Evolutionary conservation across 768 basidiomycete species (phyloP).

Genomic region (Imleria badia): DNA sequence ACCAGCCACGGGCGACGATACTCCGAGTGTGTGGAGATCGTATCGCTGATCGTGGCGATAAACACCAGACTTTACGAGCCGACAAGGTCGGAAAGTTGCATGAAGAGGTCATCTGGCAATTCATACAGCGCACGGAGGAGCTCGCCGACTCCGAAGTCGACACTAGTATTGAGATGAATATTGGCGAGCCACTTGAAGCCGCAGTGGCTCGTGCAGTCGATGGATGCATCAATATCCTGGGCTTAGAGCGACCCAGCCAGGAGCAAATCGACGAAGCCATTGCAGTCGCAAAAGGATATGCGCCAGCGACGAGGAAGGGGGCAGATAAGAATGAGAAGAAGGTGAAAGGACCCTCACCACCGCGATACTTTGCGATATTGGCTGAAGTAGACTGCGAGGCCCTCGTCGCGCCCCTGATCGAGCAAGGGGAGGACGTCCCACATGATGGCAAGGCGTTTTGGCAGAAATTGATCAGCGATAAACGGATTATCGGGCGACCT

Average conservation of each 20-base stretch:
- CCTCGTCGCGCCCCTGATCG: constrained; percentile 46
- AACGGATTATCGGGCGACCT: constrained; percentile 58
- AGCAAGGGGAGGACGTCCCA: constrained; percentile 31
- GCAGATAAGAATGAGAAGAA: constrained; percentile 23
- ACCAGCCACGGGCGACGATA: constrained; percentile 54
- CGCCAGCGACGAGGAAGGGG: constrained; percentile 24
- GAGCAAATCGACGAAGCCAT: constrained; percentile 53
- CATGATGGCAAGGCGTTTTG: constrained; percentile 44
- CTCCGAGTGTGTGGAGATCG: constrained; percentile 80
- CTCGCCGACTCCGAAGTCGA: constrained; percentile 67
- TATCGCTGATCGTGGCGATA: constrained; percentile 70
- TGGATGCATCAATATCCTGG: constrained; percentile 54
- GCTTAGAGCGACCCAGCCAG: constrained; percentile 49
- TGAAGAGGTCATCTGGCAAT: constrained; percentile 81
- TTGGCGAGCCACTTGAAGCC: constrained; percentile 53
- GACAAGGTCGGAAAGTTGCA: constrained; percentile 53
- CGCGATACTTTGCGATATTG: constrained; percentile 78
- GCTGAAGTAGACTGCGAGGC: constrained; percentile 65
- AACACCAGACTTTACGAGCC: constrained; percentile 80
- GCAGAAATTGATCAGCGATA: constrained; percentile 40
- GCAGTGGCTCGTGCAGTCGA: constrained; percentile 59
- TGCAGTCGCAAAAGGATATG: constrained; percentile 42
- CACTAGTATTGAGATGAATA: constrained; percentile 62
- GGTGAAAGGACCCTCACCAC: constrained; percentile 22
- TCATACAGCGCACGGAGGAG: constrained; percentile 63